A percentile compares a stretch with the other conserved stretches of the same genome.
Conservation (phyloP, 192 early-diverging fungal genomes). For the Glomus cerebriforme region DNA sequence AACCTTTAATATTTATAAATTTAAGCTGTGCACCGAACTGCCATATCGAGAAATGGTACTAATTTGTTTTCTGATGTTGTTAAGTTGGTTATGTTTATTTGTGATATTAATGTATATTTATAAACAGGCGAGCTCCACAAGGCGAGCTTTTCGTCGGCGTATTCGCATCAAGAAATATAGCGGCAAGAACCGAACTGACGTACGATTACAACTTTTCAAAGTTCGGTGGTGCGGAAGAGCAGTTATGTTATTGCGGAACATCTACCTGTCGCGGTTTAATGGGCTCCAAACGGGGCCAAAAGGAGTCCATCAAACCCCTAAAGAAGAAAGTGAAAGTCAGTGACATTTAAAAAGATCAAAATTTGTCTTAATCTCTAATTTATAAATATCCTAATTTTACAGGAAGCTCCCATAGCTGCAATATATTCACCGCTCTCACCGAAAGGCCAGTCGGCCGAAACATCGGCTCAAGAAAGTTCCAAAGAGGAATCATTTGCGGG, state of each 20-base stretch:
- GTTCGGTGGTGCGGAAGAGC: slow-evolving; percentile 64
- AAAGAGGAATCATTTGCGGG: neutral
- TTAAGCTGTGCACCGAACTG: slow-evolving; percentile 80
- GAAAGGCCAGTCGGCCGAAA: neutral
- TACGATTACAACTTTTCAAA: slow-evolving; percentile 85
- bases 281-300: slow-evolving; percentile 32
- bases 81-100: neutral
- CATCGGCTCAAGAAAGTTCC: neutral
- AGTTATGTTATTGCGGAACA: slow-evolving; percentile 71
- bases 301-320: neutral
- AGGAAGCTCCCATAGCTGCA: neutral
- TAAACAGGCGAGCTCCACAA: slow-evolving; percentile 51
- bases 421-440: neutral
- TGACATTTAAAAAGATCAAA: neutral
- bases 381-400: neutral
- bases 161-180: slow-evolving; percentile 71
- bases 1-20: neutral
- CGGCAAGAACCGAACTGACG: slow-evolving; percentile 65
- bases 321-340: neutral
- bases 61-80: neutral
- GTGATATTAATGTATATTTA: neutral
- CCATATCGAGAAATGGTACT: slow-evolving; percentile 87
- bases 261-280: slow-evolving; percentile 68
- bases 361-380: neutral
- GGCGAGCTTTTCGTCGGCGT: slow-evolving; percentile 77